Evolutionary conservation across 2,329 filamentous ascomycete species (phyloP).

Genomic region (Cryphonectria nitschkei): DNA sequence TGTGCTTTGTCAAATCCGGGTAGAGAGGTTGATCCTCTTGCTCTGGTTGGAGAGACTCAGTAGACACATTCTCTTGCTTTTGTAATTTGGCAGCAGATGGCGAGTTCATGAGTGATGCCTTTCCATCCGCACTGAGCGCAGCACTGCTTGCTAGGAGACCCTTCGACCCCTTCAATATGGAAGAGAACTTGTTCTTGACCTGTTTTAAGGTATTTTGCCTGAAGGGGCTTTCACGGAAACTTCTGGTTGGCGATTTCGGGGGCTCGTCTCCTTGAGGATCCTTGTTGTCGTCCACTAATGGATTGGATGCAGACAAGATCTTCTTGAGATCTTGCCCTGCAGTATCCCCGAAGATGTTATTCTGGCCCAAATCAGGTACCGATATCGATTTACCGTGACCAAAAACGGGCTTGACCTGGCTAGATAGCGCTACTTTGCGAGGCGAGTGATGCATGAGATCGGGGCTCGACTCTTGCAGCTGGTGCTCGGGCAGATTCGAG

Average conservation of each 20-base stretch:
- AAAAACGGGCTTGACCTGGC: conserved; percentile 37
- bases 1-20: conserved; percentile 49
- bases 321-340: conserved; percentile 54
- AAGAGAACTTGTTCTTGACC: conserved; percentile 90
- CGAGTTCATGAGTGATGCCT: conserved; percentile 56
- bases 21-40: conserved; percentile 44
- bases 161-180: conserved; percentile 85
- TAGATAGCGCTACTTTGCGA: conserved; percentile 29
- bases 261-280: conserved; percentile 47
- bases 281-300: conserved; percentile 47
- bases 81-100: conserved; percentile 54
- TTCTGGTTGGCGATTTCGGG: conserved; percentile 59
- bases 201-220: conserved; percentile 64
- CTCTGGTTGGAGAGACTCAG: conserved; percentile 48
- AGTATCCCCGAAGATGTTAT: conserved; percentile 29
- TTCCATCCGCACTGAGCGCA: conserved; percentile 64
- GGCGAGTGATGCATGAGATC: conserved; percentile 38
- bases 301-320: conserved; percentile 63
- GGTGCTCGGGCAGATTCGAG: conserved; percentile 49
- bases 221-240: conserved; percentile 69
- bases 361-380: conserved; percentile 55
- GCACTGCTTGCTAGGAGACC: conserved; percentile 81
- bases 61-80: conserved; percentile 49
- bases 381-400: conserved; percentile 67
- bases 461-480: conserved; percentile 37